phyloP scores from a whole-genome alignment of 306 rosid species.

The Glycine tomentella region DNA sequence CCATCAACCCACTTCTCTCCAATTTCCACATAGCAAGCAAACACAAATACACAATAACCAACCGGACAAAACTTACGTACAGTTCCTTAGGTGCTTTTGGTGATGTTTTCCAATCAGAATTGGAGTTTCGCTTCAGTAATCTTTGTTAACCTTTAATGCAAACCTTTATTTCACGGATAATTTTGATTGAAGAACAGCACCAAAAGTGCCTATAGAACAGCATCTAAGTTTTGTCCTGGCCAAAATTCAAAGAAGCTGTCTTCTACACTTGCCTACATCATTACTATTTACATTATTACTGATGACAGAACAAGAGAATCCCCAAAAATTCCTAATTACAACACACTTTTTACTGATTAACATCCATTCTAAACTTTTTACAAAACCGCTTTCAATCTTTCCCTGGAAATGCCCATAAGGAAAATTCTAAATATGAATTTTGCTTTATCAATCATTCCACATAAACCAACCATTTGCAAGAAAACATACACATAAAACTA shows the following conservation, averaged over 20 bases:
- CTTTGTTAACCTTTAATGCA: not conserved
- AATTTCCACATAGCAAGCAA: slow-evolving; percentile 23
- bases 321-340: slow-evolving; percentile 11
- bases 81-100: not conserved
- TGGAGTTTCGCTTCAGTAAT: not conserved
- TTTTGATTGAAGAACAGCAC: not conserved
- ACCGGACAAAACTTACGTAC: not conserved
- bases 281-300: no score
- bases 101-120: not conserved
- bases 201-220: not conserved
- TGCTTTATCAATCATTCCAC: not conserved
- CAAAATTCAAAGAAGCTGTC: no score
- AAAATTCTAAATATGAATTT: slow-evolving; percentile 7
- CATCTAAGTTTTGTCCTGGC: no score
- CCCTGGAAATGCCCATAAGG: not conserved
- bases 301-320: slow-evolving; percentile 27
- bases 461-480: slow-evolving; percentile 15
- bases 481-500: slow-evolving; percentile 6
- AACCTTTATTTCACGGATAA: not conserved
- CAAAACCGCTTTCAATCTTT: slow-evolving; percentile 2
- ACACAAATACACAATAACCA: not conserved
- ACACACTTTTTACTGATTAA: slow-evolving; percentile 12
- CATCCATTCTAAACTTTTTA: not conserved
- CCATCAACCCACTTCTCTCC: slow-evolving; percentile 14
- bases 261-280: no score